Base-by-base conservation (phyloP, 2,329 filamentous ascomycete species). In the Colletotrichum spaethianum region DNA sequence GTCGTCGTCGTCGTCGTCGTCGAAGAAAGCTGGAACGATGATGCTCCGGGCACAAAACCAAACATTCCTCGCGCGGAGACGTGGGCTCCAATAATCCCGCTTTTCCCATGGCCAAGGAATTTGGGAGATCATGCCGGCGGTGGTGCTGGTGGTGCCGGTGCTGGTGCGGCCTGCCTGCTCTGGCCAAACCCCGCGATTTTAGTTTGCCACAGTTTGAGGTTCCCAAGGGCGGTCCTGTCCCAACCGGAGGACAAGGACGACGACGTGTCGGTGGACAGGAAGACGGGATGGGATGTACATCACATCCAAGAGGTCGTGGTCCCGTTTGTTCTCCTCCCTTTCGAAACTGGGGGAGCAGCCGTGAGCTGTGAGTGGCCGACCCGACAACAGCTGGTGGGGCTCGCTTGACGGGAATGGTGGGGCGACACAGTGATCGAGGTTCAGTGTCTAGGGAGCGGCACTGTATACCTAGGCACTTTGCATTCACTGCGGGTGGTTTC, bases 201-300 rank as follows among this genome's bases (percentile, higher is more conserved):
- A 70, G 59, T 69, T 72, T 64, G 65, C 70, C 70, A 64, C 65
- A 44, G 69, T 69, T 72, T 72, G 59, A 72, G 53, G 46, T 64
- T 48, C 53, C 31, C 44, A 63, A 69, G 66, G 65, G 55, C 38
- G 36, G 57, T 60, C 52, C 52, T 63, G 36, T 48, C 28, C 42
- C n/a, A 38, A n/a, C 28, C 50, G 20, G 26, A 28, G 28, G n/a
- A 18, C 16, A 31, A n/a, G 28, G 20, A 38, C 52, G 8, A 36
- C 8, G 50, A 53, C 31, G 5, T 20, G 28, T 16, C 50, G 18
- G 31, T 38, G 31, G 20, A 42, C 53, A 33, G 16, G 40, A 33
- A 38, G 56, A 7, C 18, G 59, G n/a, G 20, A 38, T 36, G 28
- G 31, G 20, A 26, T 48, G 28, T 36, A 38, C 26, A 48, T 4